These are phyloP conservation scores for Corymbia citriodora DNA, from an alignment of 441 rosid species.

Conservation along the genomic window DNA sequence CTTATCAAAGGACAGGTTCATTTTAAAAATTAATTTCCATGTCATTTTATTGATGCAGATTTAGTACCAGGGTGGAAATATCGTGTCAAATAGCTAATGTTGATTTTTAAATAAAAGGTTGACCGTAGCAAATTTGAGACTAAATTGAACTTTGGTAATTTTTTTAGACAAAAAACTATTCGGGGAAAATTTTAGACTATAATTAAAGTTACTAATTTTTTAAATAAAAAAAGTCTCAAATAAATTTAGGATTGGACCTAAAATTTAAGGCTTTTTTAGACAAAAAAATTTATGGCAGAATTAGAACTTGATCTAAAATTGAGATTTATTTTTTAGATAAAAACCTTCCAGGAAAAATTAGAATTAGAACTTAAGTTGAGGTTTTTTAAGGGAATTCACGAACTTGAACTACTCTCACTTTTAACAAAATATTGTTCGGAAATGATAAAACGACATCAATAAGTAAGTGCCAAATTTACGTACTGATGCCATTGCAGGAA, in stretches of 20 bases:
- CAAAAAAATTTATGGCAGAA: neutral
- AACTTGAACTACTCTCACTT: neutral
- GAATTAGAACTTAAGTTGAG: neutral
- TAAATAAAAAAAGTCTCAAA: fast-evolving
- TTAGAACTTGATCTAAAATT: neutral
- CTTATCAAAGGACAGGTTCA: no score
- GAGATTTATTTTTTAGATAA: neutral
- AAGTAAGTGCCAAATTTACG: neutral
- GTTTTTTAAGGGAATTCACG: neutral
- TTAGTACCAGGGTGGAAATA: fast-evolving
- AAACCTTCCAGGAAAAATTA: no score
- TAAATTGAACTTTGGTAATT: neutral
- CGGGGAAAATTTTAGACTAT: neutral
- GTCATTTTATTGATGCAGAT: no score
- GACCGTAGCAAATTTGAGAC: neutral
- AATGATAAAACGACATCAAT: neutral
- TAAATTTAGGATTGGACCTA: no score
- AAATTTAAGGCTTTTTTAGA: no score
- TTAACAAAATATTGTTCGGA: no score
- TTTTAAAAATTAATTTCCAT: no score
- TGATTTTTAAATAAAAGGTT: neutral
- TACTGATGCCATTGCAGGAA: neutral
- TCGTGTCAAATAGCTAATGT: neutral
- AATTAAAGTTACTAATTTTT: neutral
- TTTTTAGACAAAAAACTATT: neutral